These are phyloP conservation scores for Clarireedia sp. DNA, from an alignment of 2,329 filamentous ascomycete genomes.

Conservation along the genomic window DNA sequence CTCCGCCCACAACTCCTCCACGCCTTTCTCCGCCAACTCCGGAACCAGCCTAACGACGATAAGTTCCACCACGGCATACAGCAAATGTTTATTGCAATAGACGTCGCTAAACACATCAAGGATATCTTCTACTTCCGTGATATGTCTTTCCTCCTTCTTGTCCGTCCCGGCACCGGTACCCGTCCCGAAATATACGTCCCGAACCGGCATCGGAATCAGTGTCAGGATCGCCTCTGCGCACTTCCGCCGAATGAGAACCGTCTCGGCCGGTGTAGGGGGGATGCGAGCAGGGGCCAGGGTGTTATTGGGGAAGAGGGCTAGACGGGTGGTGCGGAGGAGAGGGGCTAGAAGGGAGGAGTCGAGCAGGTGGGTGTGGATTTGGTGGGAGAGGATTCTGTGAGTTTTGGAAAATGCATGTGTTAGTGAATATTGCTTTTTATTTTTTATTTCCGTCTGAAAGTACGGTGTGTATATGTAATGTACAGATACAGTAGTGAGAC, in stretches of 20 bases:
- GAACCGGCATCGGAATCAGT: slow-evolving; percentile 35
- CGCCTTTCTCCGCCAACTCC: slow-evolving; percentile 66
- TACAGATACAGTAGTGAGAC: neutral
- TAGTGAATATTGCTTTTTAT: too few species aligned
- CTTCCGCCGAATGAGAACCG: slow-evolving; percentile 54
- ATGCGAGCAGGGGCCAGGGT: slow-evolving; percentile 56
- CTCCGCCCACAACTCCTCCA: slow-evolving; percentile 66
- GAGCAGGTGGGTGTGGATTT: slow-evolving; percentile 49
- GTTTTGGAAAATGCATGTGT: neutral
- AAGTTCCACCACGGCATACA: slow-evolving; percentile 76
- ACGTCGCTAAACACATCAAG: slow-evolving; percentile 70
- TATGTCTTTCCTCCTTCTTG: slow-evolving; percentile 1
- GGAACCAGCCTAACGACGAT: slow-evolving; percentile 76
- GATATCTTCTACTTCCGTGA: slow-evolving; percentile 41
- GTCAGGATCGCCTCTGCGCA: slow-evolving; percentile 53
- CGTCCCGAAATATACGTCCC: slow-evolving; percentile 29
- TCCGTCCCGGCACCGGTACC: slow-evolving; percentile 7
- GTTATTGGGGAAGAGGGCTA: slow-evolving; percentile 81
- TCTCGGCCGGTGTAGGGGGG: slow-evolving; percentile 52
- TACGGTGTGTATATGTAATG: neutral
- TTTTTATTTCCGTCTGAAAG: too few species aligned
- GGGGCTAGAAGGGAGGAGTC: slow-evolving; percentile 57
- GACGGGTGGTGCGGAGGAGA: slow-evolving; percentile 63
- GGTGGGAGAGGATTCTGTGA: slow-evolving; percentile 42
- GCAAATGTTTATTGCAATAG: slow-evolving; percentile 88